Percentiles rank a stretch among this genome's conserved stretches.
Conservation (phyloP, 306 rosid species). For the Citrullus colocynthis region DNA sequence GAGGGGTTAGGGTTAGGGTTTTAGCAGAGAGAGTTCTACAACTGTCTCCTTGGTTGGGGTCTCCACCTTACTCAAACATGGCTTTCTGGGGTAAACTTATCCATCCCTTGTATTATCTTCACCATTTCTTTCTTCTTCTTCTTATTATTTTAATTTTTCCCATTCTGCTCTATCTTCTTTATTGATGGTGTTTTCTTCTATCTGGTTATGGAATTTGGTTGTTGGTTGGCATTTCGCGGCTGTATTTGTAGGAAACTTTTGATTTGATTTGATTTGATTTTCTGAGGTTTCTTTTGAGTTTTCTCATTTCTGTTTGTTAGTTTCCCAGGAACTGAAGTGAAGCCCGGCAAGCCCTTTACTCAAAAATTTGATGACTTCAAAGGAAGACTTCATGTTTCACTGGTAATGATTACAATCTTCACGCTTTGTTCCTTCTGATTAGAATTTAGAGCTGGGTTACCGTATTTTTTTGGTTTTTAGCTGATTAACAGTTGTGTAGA, state of each 20-base stretch:
- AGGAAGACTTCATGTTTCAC: slow-evolving; percentile 81
- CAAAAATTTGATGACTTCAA: slow-evolving; percentile 31
- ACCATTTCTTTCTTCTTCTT: neutral
- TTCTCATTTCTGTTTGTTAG: neutral
- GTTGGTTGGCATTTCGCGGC: neutral
- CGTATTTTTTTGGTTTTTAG: neutral
- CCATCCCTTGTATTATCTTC: neutral
- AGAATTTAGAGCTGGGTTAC: neutral
- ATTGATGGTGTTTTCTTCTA: neutral
- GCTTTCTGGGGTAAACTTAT: slow-evolving; percentile 62
- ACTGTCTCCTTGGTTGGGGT: neutral
- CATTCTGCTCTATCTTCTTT: neutral
- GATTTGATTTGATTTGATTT: neutral
- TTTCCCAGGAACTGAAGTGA: slow-evolving; percentile 60
- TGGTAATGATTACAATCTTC: slow-evolving; percentile 26
- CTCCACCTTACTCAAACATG: slow-evolving; percentile 18
- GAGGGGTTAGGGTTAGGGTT: slow-evolving; percentile 1
- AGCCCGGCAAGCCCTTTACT: slow-evolving; percentile 68
- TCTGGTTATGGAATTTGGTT: neutral
- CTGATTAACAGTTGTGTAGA: neutral
- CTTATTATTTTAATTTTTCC: neutral
- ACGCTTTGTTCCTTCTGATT: neutral
- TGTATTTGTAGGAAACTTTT: neutral
- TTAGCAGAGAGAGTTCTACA: neutral
- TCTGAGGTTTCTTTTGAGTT: neutral